Conservation (phyloP, 495 filamentous ascomycete species). For the Talaromyces trachyspermus region DNA sequence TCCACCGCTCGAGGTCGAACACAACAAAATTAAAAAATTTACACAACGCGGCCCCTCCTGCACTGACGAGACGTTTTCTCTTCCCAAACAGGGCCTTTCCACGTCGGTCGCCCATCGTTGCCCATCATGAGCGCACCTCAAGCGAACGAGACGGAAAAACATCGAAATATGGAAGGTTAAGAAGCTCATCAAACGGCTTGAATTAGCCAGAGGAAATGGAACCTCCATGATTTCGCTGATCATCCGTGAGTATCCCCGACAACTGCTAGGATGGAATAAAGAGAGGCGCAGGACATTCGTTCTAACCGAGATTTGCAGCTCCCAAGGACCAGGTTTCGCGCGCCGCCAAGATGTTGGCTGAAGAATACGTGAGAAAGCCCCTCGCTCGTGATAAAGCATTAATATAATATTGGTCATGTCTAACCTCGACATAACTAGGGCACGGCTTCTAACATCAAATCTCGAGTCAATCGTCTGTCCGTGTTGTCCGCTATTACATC, state of each 20-base stretch:
- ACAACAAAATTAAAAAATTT: background rate
- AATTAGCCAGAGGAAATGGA: conserved; percentile 88
- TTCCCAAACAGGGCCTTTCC: conserved; percentile 16
- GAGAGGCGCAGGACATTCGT: conserved; percentile 9
- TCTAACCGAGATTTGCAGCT: conserved; percentile 41
- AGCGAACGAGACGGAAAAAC: conserved; percentile 93
- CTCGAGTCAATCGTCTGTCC: conserved; percentile 94
- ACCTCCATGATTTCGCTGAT: conserved; percentile 99
- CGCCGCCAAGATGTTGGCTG: conserved; percentile 97
- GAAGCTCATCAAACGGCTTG: conserved; percentile 94
- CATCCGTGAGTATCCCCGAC: conserved; percentile 63
- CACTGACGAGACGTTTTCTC: conserved; percentile 4
- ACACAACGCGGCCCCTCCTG: background rate
- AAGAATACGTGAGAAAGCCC: conserved; percentile 98
- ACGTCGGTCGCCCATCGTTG: conserved; percentile 29
- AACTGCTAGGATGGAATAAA: conserved; percentile 12
- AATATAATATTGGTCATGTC: too few relatives aligned
- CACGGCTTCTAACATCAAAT: conserved; percentile 98
- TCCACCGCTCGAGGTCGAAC: too few relatives aligned
- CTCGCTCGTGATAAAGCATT: too few relatives aligned
- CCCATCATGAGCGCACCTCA: conserved; percentile 84
- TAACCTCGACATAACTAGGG: too few relatives aligned
- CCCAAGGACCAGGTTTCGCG: conserved; percentile 97
- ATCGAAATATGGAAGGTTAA: conserved; percentile 86
- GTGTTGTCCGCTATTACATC: conserved; percentile 97